Conservation (phyloP, 176 grass and related monocot species). For the Juncus inflexus region DNA sequence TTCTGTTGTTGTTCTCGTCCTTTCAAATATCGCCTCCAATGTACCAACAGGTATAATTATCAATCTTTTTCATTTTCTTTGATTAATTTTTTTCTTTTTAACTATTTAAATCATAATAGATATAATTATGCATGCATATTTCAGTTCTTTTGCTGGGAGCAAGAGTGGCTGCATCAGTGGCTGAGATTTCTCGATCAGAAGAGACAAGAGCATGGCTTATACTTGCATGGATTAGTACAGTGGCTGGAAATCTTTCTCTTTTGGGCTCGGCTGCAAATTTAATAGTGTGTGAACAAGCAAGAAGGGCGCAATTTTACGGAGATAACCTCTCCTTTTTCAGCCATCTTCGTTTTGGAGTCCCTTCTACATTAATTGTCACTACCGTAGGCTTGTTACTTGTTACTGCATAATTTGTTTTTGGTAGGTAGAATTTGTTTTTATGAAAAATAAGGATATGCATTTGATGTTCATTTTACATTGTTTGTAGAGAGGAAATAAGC, state of each 20-base stretch:
- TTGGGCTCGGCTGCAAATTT: slow-evolving; percentile 40
- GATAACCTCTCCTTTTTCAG: slow-evolving; percentile 92
- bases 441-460: slow-evolving; percentile 8
- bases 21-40: slow-evolving; percentile 94
- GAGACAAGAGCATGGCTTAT: slow-evolving; percentile 87
- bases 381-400: slow-evolving; percentile 74
- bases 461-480: not conserved
- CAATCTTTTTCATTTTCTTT: not conserved
- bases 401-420: slow-evolving; percentile 10
- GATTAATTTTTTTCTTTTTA: too few species aligned
- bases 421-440: not conserved
- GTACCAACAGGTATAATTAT: slow-evolving; percentile 87
- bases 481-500: slow-evolving; percentile 15
- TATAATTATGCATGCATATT: slow-evolving; percentile 14
- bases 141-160: slow-evolving; percentile 77
- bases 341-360: slow-evolving; percentile 77
- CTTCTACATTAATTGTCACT: slow-evolving; percentile 74
- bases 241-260: slow-evolving; percentile 86
- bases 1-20: slow-evolving; percentile 56
- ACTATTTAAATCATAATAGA: too few species aligned
- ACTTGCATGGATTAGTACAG: slow-evolving; percentile 82
- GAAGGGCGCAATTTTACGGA: slow-evolving; percentile 56
- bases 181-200: slow-evolving; percentile 52
- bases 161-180: slow-evolving; percentile 75
- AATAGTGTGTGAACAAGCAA: slow-evolving; percentile 82